Base-by-base conservation (phyloP, 2,329 filamentous ascomycete genomes). In the Colletotrichum falcatum region DNA sequence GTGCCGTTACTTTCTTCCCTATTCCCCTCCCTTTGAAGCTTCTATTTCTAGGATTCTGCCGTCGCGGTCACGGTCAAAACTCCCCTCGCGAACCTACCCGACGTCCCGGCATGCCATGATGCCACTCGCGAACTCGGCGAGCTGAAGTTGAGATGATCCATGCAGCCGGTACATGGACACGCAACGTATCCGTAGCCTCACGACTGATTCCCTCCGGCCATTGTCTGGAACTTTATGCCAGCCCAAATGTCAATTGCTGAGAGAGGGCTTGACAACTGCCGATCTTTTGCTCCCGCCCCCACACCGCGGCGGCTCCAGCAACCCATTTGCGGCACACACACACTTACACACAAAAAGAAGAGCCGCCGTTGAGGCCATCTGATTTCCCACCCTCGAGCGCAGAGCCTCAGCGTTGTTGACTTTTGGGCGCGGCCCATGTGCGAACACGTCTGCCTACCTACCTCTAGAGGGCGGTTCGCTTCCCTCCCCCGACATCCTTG, bases 381-480 rank as follows among this genome's bases (percentile, higher is more conserved):
- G 39, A 2, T 20, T n/a, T n/a, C n/a, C n/a, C 33, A 12, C 39
- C 26, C 39, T 49, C n/a, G 60, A 18, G 30, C 37, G 35, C 49
- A 39, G 56, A 70, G 56, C 63, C 30, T 51, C 63, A 61, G 7
- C 28, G 26, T 49, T 53, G 23, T n/a, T n/a, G n/a, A n/a, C n/a
- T n/a, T n/a, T n/a, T n/a, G n/a, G n/a, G n/a, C n/a, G n/a, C n/a
- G n/a, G n/a, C n/a, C n/a, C n/a, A n/a, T n/a, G n/a, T n/a, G n/a
- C n/a, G n/a, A n/a, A n/a, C n/a, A n/a, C n/a, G n/a, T n/a, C n/a
- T n/a, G n/a, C n/a, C n/a, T n/a, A n/a, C 28, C 53, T 46, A 20
- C 28, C 44, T 35, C 37, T 49, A 26, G 28, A 26, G 5, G 18
- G 5, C 14, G 37, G 28, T n/a, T 53, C 23, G 58, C 58, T 30